A percentile compares a stretch with the other conserved stretches of the same genome.
Evolutionary conservation across 2,329 filamentous ascomycete genomes (phyloP).

Genomic region (Fusarium sp.): DNA sequence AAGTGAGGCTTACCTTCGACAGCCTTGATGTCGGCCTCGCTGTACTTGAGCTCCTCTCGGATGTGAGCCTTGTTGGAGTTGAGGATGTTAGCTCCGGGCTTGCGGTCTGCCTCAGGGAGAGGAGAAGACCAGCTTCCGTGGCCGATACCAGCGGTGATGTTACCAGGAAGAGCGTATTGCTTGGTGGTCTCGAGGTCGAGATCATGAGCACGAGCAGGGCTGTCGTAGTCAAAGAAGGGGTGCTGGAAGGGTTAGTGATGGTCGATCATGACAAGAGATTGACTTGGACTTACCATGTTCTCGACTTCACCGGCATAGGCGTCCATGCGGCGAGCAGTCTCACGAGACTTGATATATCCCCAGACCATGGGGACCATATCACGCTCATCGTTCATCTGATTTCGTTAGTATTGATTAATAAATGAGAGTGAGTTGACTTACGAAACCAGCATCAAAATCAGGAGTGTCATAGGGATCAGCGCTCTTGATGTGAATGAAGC

Average conservation of each 20-base stretch:
- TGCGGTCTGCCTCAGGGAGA: constrained; percentile 65
- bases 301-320: constrained; percentile 81
- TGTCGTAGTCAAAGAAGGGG: constrained; percentile 79
- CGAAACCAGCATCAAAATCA: constrained; percentile 83
- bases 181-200: constrained; percentile 82
- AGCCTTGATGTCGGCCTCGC: constrained; percentile 70
- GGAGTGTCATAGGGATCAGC: constrained; percentile 79
- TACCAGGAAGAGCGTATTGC: constrained; percentile 78
- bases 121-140: constrained; percentile 79
- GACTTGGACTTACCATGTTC: constrained; percentile 55
- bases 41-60: constrained; percentile 75
- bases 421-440: neutral
- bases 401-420: rapidly evolving
- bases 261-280: too few relatives aligned
- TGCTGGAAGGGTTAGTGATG: constrained; percentile 55
- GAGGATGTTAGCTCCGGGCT: constrained; percentile 60
- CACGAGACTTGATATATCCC: constrained; percentile 85
- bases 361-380: constrained; percentile 89
- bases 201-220: constrained; percentile 76
- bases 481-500: constrained; percentile 77
- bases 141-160: constrained; percentile 77
- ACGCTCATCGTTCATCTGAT: constrained; percentile 80
- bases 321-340: constrained; percentile 82
- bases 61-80: constrained; percentile 73
- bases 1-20: constrained; percentile 64